Evolutionary conservation across 2,329 filamentous ascomycete genomes (phyloP).

Genomic region (Ceratocystis cubensis): DNA sequence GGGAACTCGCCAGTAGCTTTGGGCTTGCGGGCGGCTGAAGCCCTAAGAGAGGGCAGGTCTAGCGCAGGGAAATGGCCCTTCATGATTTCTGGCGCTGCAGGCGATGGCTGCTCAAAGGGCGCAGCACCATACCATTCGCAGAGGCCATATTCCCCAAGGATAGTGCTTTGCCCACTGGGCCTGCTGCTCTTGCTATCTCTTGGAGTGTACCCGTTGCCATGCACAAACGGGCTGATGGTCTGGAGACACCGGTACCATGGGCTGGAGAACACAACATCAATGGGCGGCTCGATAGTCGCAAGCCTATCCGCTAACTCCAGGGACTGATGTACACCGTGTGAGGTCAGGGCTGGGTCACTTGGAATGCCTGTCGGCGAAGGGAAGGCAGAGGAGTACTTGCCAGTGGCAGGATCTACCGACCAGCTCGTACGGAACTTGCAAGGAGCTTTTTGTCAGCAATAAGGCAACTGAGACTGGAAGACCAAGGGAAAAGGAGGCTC

Average conservation of each 20-base stretch:
- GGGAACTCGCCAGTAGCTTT: conserved; percentile 63
- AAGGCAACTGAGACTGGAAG: conserved; percentile 6
- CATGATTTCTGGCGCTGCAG: conserved; percentile 52
- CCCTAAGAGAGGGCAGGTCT: conserved; percentile 44
- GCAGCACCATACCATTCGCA: conserved; percentile 89
- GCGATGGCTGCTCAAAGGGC: conserved; percentile 71
- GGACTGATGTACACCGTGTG: conserved; percentile 75
- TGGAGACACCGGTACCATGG: conserved; percentile 82
- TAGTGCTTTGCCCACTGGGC: conserved; percentile 27
- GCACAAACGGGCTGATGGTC: conserved; percentile 62
- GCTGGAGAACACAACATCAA: conserved; percentile 69
- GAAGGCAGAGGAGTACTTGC: conserved; percentile 60
- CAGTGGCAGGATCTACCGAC: conserved; percentile 69
- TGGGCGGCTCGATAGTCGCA: conserved; percentile 46
- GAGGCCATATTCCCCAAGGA: conserved; percentile 45
- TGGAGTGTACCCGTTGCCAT: conserved; percentile 29
- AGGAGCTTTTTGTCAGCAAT: conserved; percentile 1
- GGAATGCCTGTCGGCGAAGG: conserved; percentile 77
- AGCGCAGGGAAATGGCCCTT: conserved; percentile 54
- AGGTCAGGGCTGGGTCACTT: conserved; percentile 74
- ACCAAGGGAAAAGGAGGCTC: conserved; percentile 28
- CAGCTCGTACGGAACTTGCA: conserved; percentile 78
- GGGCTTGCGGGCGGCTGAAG: conserved; percentile 47
- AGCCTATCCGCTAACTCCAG: conserved; percentile 61
- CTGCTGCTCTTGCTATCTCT: conserved; percentile 18